phyloP scores from a whole-genome alignment of 768 basidiomycete species.

The Mycena floridula region DNA sequence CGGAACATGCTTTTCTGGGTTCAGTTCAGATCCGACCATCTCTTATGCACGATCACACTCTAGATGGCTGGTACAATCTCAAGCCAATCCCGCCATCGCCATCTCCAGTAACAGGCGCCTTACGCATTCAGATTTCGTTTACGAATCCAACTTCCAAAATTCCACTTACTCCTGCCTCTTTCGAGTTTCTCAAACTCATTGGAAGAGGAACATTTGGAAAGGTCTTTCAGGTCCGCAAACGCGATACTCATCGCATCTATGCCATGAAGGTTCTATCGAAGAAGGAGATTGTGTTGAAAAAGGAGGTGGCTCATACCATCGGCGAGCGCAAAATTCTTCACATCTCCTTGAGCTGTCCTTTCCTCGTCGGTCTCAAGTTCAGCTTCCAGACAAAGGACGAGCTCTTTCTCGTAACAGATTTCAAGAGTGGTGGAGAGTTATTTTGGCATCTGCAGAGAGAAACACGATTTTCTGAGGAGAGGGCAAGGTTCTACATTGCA shows the following conservation, averaged over 20 bases:
- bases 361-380: constrained; percentile 98
- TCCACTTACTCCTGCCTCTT: constrained; percentile 88
- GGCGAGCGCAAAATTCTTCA: constrained; percentile 99
- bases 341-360: constrained; percentile 86
- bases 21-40: constrained; percentile 87
- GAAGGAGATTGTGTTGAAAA: constrained; percentile 98
- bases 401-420: constrained; percentile 95
- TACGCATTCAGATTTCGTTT: constrained; percentile 91
- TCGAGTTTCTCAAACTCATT: constrained; percentile 98
- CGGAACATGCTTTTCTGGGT: constrained; percentile 86
- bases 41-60: constrained; percentile 86
- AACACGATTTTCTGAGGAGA: constrained; percentile 87
- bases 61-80: constrained; percentile 98
- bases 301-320: constrained; percentile 98
- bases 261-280: constrained; percentile 99
- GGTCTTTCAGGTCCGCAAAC: constrained; percentile 98
- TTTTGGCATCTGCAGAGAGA: constrained; percentile 99
- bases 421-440: constrained; percentile 96
- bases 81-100: too few relatives aligned
- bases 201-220: constrained; percentile 97
- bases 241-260: constrained; percentile 97
- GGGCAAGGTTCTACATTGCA: constrained; percentile 94
- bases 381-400: constrained; percentile 96
- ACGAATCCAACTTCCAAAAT: constrained; percentile 86
- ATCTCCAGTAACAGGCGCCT: constrained; percentile 74